phyloP scores from a whole-genome alignment of 805 yeast species.

The Yarrowia divulgata region DNA sequence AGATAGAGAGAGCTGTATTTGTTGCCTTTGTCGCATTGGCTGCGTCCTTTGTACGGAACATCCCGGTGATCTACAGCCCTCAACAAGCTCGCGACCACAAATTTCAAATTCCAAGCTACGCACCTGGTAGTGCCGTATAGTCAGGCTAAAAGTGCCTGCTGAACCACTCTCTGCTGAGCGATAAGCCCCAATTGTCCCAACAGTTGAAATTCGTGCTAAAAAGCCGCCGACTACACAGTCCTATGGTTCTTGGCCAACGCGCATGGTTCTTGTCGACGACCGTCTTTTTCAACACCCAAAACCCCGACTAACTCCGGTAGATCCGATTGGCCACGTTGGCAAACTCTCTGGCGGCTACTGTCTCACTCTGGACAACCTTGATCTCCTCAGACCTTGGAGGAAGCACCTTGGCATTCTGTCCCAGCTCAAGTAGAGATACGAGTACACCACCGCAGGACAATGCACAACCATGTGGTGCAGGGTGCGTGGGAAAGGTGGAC shows the following conservation, averaged over 20 bases:
- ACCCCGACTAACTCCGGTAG: constrained; percentile 17
- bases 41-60: not conserved
- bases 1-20: too few species aligned
- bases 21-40: not conserved
- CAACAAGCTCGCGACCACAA: not conserved
- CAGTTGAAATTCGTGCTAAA: not conserved
- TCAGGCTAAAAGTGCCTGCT: too few species aligned
- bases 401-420: too few species aligned
- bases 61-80: constrained; percentile 1
- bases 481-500: constrained; percentile 7
- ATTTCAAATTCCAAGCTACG: not conserved
- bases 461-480: not conserved
- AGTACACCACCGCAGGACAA: not conserved
- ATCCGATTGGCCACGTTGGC: constrained; percentile 19
- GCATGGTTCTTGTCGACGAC: too few species aligned
- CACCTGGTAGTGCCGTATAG: too few species aligned
- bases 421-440: too few species aligned
- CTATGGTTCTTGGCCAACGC: not conserved
- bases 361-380: constrained; percentile 17
- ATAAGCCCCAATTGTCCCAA: not conserved
- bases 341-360: constrained; percentile 4
- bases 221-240: not conserved
- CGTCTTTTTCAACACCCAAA: not conserved
- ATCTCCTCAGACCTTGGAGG: constrained; percentile 17
- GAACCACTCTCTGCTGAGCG: not conserved